A percentile compares a stretch with the other conserved stretches of the same genome.
Conservation (phyloP, 768 basidiomycete genomes). For the Suillus subaureus region DNA sequence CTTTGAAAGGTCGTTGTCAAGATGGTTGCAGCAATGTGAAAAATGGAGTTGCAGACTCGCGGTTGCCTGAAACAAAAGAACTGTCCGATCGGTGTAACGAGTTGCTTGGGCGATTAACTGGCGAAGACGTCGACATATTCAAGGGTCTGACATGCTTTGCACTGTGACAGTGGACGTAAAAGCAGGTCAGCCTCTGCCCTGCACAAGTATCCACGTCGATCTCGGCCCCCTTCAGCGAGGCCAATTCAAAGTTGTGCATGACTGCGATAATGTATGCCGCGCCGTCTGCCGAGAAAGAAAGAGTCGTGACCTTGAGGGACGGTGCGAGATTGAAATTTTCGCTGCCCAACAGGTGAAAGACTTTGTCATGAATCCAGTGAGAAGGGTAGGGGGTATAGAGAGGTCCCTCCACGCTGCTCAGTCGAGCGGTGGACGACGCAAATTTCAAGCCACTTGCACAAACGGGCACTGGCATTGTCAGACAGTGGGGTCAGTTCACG, state of each 20-base stretch:
- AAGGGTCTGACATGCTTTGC: neutral
- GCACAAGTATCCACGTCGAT: neutral
- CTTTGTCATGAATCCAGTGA: neutral
- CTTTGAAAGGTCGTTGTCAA: neutral
- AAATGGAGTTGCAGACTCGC: neutral
- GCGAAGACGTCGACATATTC: neutral
- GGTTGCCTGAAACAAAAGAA: neutral
- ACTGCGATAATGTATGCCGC: neutral
- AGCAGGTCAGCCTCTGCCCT: neutral
- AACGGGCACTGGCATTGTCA: neutral
- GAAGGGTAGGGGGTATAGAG: neutral
- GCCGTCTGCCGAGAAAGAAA: neutral
- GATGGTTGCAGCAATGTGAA: neutral
- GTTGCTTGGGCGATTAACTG: neutral
- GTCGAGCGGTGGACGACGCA: neutral
- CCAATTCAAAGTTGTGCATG: neutral
- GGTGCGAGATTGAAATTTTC: neutral
- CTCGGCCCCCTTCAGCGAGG: neutral
- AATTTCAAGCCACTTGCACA: neutral
- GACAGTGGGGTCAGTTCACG: neutral
- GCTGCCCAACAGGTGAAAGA: neutral
- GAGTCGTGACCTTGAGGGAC: neutral
- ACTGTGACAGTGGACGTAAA: neutral
- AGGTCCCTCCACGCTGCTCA: neutral
- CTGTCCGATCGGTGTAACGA: neutral